phyloP scores from a whole-genome alignment of 1,139 yeast species.

The Blastobotrys persicus region DNA sequence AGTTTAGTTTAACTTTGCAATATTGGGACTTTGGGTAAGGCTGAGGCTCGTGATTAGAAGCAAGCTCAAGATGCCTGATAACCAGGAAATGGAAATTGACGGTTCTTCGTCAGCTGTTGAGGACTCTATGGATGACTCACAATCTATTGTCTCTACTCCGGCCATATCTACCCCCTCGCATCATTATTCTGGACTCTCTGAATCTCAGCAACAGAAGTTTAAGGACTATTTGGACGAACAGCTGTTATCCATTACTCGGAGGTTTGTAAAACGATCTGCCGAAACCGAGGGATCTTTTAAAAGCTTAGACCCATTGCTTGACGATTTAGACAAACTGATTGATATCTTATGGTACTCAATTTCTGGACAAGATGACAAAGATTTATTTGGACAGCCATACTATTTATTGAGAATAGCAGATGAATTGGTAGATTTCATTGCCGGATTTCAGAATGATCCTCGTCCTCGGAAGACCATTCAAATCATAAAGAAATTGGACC shows the following conservation, averaged over 20 bases:
- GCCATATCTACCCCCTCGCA: constrained; percentile 2
- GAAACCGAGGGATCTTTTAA: constrained; percentile 34
- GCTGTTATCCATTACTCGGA: constrained; percentile 57
- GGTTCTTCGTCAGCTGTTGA: not conserved
- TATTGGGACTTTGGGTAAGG: too few species aligned
- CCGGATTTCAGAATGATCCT: constrained; percentile 23
- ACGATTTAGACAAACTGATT: constrained; percentile 47
- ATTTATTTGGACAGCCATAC: constrained; percentile 55
- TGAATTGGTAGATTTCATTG: constrained; percentile 57
- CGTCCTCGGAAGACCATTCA: constrained; percentile 20
- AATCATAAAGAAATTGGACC: constrained; percentile 27
- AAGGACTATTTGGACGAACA: constrained; percentile 59
- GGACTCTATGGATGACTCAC: not conserved
- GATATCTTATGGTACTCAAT: constrained; percentile 59
- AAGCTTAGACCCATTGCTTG: constrained; percentile 43
- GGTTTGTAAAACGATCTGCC: constrained; percentile 57
- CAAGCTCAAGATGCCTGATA: not conserved
- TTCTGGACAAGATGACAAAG: constrained; percentile 26
- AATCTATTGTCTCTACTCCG: constrained; percentile 4
- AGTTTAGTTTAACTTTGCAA: too few species aligned
- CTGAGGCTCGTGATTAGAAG: too few species aligned
- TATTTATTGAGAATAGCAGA: constrained; percentile 62
- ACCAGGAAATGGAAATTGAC: not conserved
- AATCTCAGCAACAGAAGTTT: constrained; percentile 59
- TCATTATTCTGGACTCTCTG: constrained; percentile 17